Conservation (phyloP, 805 yeast genomes). For the Candida verbasci region DNA sequence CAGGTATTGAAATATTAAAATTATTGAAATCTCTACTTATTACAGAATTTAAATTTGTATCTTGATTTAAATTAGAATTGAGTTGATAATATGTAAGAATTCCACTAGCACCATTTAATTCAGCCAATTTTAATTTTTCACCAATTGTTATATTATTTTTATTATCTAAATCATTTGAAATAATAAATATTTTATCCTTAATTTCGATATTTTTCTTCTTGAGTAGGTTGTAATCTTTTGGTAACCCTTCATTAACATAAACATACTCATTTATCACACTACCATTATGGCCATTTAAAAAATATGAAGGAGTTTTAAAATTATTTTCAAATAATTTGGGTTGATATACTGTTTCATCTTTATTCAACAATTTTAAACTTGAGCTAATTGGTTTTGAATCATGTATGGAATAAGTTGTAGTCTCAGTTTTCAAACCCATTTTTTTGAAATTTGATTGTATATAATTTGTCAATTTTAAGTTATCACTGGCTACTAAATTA, state of each 20-base stretch:
- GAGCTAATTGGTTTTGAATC: slow-evolving; percentile 22
- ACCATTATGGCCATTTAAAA: slow-evolving; percentile 24
- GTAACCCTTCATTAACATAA: slow-evolving; percentile 27
- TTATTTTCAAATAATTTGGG: slow-evolving; percentile 21
- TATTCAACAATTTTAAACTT: slow-evolving; percentile 21
- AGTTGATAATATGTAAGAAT: slow-evolving; percentile 18
- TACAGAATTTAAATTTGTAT: slow-evolving; percentile 7
- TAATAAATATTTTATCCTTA: slow-evolving; percentile 24
- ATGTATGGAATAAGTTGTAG: slow-evolving; percentile 12
- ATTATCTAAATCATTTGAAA: slow-evolving; percentile 11
- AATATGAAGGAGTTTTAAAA: slow-evolving; percentile 27
- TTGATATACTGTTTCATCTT: slow-evolving; percentile 19
- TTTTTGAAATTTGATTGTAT: slow-evolving; percentile 23
- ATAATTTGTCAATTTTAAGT: slow-evolving; percentile 19
- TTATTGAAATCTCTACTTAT: slow-evolving; percentile 18
- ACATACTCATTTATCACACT: slow-evolving; percentile 20
- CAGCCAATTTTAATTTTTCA: slow-evolving; percentile 23
- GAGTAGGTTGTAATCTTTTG: slow-evolving; percentile 23
- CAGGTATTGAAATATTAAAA: slow-evolving; percentile 10
- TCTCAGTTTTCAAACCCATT: slow-evolving; percentile 22
- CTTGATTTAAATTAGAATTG: slow-evolving; percentile 5
- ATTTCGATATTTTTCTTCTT: slow-evolving; percentile 15
- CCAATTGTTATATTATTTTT: slow-evolving; percentile 13
- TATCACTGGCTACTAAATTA: slow-evolving; percentile 23
- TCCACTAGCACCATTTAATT: slow-evolving; percentile 22